Percentiles rank a stretch among this genome's conserved stretches.
Conservation (phyloP, 2,329 filamentous ascomycete species). For the Colletotrichum tofieldiae region DNA sequence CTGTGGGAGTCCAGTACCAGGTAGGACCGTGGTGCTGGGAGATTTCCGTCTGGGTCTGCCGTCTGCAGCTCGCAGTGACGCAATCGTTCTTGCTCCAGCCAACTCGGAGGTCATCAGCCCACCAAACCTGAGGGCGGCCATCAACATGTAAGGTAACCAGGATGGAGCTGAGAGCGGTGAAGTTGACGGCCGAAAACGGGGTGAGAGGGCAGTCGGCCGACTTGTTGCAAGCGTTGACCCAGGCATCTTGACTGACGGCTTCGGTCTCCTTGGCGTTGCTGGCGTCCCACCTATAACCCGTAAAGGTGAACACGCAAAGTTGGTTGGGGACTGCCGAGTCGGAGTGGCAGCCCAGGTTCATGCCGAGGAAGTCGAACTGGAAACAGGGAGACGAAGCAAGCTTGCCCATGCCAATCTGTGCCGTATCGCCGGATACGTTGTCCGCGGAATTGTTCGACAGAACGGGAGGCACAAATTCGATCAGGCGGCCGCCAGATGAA, state of each 20-base stretch:
- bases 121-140: conserved; percentile 57
- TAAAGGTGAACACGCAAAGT: conserved; percentile 60
- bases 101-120: conserved; percentile 58
- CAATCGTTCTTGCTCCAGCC: conserved; percentile 61
- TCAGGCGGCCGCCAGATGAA: conserved; percentile 57
- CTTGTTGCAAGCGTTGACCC: conserved; percentile 57
- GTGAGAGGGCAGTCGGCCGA: conserved; percentile 56
- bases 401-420: conserved; percentile 58
- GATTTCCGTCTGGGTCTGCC: neutral
- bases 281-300: conserved; percentile 57
- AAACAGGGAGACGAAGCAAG: conserved; percentile 56
- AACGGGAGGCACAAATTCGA: conserved; percentile 58
- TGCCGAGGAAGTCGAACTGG: conserved; percentile 58
- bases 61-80: conserved; percentile 55
- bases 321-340: conserved; percentile 46
- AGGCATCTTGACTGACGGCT: conserved; percentile 51
- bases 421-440: conserved; percentile 52
- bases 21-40: conserved; percentile 9
- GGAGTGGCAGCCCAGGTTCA: conserved; percentile 54
- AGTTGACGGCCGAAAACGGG: conserved; percentile 55
- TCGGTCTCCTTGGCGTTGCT: conserved; percentile 51
- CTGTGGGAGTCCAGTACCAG: conserved; percentile 26
- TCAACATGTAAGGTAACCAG: conserved; percentile 57
- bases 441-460: conserved; percentile 47
- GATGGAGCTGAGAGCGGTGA: conserved; percentile 57